phyloP scores from a whole-genome alignment of 106 monocot genomes.

The Platanthera guangdongensis region DNA sequence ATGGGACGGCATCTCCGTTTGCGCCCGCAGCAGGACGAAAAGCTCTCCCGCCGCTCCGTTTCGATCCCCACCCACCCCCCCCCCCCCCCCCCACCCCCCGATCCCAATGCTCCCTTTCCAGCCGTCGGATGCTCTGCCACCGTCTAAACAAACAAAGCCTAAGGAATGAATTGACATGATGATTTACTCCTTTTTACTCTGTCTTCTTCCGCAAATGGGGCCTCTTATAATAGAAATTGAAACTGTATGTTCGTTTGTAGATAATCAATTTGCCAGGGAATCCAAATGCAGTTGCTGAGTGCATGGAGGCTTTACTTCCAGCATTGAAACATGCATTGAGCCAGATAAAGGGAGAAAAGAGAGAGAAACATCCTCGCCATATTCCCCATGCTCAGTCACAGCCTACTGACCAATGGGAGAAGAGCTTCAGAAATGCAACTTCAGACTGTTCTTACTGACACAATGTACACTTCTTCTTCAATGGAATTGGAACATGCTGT shows the following conservation, averaged over 20 bases:
- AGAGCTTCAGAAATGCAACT: conserved; percentile 47
- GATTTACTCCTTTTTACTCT: background rate
- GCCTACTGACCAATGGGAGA: conserved; percentile 72
- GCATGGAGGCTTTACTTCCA: conserved; percentile 78
- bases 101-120: background rate
- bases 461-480: no score
- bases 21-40: no score
- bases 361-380: conserved; percentile 96
- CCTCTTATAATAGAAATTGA: background rate
- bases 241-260: conserved; percentile 16
- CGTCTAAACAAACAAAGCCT: no score
- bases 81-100: background rate
- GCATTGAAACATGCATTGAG: conserved; percentile 74
- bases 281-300: conserved; percentile 89
- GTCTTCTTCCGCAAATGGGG: background rate
- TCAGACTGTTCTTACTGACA: conserved; percentile 46
- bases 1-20: no score
- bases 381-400: conserved; percentile 56
- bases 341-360: conserved; percentile 88
- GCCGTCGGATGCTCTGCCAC: background rate
- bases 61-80: background rate
- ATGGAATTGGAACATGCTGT: no score
- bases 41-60: background rate
- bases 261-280: conserved; percentile 99
- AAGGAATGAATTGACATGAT: background rate